Evolutionary conservation across 2,329 filamentous ascomycete species (phyloP).

Genomic region (Fusarium sp.): DNA sequence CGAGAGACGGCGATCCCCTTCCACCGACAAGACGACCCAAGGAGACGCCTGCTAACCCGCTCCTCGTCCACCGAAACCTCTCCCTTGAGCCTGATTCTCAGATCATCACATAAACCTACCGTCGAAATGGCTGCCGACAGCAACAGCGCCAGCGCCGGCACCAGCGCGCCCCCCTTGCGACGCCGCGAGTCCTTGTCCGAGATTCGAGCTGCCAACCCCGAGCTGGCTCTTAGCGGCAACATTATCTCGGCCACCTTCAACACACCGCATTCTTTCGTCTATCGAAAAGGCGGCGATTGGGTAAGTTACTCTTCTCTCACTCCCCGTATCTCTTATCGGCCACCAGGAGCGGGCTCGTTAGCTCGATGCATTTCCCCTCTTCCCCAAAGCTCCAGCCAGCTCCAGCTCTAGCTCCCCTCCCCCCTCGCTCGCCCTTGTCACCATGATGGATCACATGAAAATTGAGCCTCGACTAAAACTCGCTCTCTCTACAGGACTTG

Average conservation of each 20-base stretch:
- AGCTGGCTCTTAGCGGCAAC: slow-evolving; percentile 70
- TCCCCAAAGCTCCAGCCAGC: slow-evolving; percentile 35
- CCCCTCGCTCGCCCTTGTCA: slow-evolving; percentile 17
- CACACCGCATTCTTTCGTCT: slow-evolving; percentile 70
- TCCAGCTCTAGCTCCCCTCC: slow-evolving; percentile 22
- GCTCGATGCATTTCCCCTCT: slow-evolving; percentile 32
- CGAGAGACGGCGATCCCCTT: slow-evolving; percentile 30
- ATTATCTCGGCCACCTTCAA: slow-evolving; percentile 76
- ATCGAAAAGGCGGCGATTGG: slow-evolving; percentile 70
- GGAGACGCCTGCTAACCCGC: slow-evolving; percentile 26
- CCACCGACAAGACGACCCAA: slow-evolving; percentile 30
- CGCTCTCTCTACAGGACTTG: slow-evolving; percentile 68
- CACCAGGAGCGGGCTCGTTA: slow-evolving; percentile 20
- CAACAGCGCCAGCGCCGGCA: slow-evolving; percentile 6
- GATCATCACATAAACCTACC: slow-evolving; percentile 1
- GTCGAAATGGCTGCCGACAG: slow-evolving; percentile 28
- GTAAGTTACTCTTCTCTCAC: slow-evolving; percentile 55
- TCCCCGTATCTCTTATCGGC: slow-evolving; percentile 27
- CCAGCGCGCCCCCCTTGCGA: slow-evolving; percentile 50
- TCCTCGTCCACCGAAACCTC: slow-evolving; percentile 14
- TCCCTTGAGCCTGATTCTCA: slow-evolving; percentile 9
- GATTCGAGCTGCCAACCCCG: slow-evolving; percentile 66
- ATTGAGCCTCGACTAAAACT: slow-evolving; percentile 26
- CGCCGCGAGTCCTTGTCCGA: slow-evolving; percentile 66
- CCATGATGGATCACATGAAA: slow-evolving; percentile 21